Percentiles rank a stretch among this genome's conserved stretches.
Evolutionary conservation across 805 yeast species (phyloP).

Genomic region (Starmera dryadoides): DNA sequence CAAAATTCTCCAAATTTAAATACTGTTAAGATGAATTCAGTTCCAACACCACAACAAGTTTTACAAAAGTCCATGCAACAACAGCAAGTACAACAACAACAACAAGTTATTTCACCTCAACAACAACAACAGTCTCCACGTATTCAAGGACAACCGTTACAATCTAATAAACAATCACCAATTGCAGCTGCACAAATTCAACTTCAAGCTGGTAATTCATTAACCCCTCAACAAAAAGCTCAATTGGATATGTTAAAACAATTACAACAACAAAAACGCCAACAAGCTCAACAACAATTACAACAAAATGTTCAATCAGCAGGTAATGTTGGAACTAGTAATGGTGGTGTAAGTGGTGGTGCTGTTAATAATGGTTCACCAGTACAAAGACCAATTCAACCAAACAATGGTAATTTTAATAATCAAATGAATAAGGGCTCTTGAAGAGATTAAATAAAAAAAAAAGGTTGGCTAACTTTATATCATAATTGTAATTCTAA

Average conservation of each 20-base stretch:
- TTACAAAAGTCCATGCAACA: slow-evolving; percentile 15
- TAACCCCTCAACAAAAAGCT: slow-evolving; percentile 23
- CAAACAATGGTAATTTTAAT: neutral
- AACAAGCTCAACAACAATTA: slow-evolving; percentile 8
- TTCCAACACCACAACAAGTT: slow-evolving; percentile 35
- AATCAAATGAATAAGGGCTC: neutral
- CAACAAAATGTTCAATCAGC: slow-evolving; percentile 2
- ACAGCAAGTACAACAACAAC: slow-evolving; percentile 25
- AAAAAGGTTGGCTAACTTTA: no score
- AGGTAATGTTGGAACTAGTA: neutral
- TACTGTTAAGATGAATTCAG: slow-evolving; percentile 5
- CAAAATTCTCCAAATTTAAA: neutral
- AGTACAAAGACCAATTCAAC: neutral
- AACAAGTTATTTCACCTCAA: slow-evolving; percentile 7
- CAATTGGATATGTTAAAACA: slow-evolving; percentile 20
- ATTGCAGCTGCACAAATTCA: slow-evolving; percentile 3
- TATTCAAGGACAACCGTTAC: slow-evolving; percentile 17
- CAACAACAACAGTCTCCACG: slow-evolving; percentile 13
- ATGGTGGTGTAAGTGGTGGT: no score
- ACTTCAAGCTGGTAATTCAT: neutral
- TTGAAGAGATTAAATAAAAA: no score
- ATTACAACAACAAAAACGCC: slow-evolving; percentile 18
- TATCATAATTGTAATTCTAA: no score
- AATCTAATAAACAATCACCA: slow-evolving; percentile 12
- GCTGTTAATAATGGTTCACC: neutral